Conservation (phyloP, 2,329 filamentous ascomycete genomes). For the Sarocladiaceae sp. region DNA sequence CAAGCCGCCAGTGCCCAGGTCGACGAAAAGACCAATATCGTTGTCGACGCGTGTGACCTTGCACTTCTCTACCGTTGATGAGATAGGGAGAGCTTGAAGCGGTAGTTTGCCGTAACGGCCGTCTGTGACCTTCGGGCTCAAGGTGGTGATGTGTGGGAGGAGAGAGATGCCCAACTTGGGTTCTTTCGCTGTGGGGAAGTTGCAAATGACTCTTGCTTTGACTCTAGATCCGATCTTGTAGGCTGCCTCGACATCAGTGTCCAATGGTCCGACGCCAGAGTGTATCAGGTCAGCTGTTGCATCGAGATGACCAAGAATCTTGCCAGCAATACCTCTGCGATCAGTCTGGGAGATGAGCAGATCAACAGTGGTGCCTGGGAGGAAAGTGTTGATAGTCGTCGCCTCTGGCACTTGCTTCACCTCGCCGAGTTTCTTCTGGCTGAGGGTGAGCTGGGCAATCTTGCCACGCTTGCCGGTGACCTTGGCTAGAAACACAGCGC, state of each 20-base stretch:
- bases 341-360: slow-evolving; percentile 75
- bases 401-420: slow-evolving; percentile 67
- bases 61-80: slow-evolving; percentile 71
- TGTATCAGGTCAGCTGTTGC: slow-evolving; percentile 89
- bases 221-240: slow-evolving; percentile 82
- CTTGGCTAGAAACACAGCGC: slow-evolving; percentile 78
- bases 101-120: slow-evolving; percentile 42
- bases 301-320: slow-evolving; percentile 87
- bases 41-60: slow-evolving; percentile 77
- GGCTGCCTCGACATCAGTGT: slow-evolving; percentile 67
- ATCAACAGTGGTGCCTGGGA: slow-evolving; percentile 88
- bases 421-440: slow-evolving; percentile 65
- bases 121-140: slow-evolving; percentile 43
- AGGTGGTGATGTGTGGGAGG: slow-evolving; percentile 73
- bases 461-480: slow-evolving; percentile 76
- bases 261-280: slow-evolving; percentile 69
- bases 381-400: slow-evolving; percentile 82
- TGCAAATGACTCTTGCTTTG: slow-evolving; percentile 83
- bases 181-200: slow-evolving; percentile 72
- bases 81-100: slow-evolving; percentile 61
- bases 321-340: slow-evolving; percentile 73
- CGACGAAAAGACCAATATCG: slow-evolving; percentile 76
- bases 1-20: slow-evolving; percentile 59
- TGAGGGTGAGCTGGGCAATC: slow-evolving; percentile 79
- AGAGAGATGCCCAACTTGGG: slow-evolving; percentile 86